A percentile compares a stretch with the other conserved stretches of the same genome.
phyloP scores from a whole-genome alignment of 2,329 filamentous ascomycete species.

The Lojkania enalia region DNA sequence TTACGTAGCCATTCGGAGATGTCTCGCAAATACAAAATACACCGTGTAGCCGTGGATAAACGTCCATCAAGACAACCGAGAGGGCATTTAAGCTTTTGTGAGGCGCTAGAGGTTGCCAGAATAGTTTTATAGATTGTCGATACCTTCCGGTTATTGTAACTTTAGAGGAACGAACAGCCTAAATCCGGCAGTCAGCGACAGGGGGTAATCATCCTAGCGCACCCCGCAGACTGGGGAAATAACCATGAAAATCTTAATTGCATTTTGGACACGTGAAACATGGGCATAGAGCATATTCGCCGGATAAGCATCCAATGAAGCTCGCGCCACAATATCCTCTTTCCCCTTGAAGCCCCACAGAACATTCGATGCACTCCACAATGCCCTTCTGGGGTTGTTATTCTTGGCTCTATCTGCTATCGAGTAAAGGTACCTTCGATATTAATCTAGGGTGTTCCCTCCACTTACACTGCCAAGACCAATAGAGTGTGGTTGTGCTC shows the following conservation, averaged over 20 bases:
- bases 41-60: no score
- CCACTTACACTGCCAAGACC: conserved; percentile 18
- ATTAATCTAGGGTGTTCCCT: conserved; percentile 11
- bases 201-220: conserved; percentile 17
- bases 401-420: not conserved
- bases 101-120: no score
- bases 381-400: conserved; percentile 4
- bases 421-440: conserved; percentile 12
- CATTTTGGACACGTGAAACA: conserved; percentile 10
- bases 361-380: conserved; percentile 17
- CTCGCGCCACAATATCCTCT: not conserved
- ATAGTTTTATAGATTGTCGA: conserved; percentile 10
- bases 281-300: conserved; percentile 15
- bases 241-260: conserved; percentile 25
- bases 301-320: conserved; percentile 1
- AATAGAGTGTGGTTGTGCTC: conserved; percentile 20
- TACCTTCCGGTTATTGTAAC: conserved; percentile 29
- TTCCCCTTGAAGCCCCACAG: conserved; percentile 14
- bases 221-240: conserved; percentile 32
- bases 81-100: no score
- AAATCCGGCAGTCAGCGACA: conserved; percentile 28
- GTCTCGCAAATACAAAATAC: no score
- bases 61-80: no score
- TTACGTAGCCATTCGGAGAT: no score
- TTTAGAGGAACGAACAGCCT: conserved; percentile 28